Conservation (phyloP, 2,329 filamentous ascomycete genomes). For the Fusarium longipes region DNA sequence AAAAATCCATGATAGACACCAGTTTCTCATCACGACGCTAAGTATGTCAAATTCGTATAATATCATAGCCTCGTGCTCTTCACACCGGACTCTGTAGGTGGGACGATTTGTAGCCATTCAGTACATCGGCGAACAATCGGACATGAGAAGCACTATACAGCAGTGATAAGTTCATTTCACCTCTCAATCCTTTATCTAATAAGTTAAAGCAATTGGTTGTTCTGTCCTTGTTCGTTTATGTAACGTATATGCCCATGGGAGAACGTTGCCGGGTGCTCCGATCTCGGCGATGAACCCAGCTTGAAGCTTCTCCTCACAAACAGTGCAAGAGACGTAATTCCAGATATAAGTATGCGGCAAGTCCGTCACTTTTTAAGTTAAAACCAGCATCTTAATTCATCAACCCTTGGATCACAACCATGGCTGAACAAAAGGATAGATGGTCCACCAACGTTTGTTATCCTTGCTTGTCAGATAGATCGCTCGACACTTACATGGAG, state of each 20-base stretch:
- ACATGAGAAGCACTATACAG: background rate
- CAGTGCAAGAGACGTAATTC: background rate
- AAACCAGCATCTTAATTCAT: background rate
- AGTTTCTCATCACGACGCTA: too few species aligned
- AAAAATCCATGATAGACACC: background rate
- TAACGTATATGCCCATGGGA: background rate
- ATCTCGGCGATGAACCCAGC: constrained; percentile 37
- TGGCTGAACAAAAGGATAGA: constrained; percentile 45
- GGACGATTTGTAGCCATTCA: background rate
- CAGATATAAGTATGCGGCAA: constrained; percentile 31
- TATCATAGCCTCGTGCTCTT: background rate
- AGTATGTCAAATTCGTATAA: background rate
- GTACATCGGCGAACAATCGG: background rate
- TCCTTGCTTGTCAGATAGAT: background rate
- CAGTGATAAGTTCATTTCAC: background rate
- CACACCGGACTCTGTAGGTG: background rate
- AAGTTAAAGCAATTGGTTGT: background rate
- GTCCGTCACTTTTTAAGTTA: background rate
- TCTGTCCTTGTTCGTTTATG: background rate
- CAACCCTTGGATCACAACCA: background rate
- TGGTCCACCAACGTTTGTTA: constrained; percentile 46
- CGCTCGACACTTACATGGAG: constrained; percentile 32
- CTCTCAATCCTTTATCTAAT: background rate
- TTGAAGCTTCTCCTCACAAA: constrained; percentile 31
- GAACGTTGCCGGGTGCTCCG: constrained; percentile 34